Evolutionary conservation across 1,139 yeast species (phyloP).

Genomic region (Zygosaccharomyces pseudobailii): DNA sequence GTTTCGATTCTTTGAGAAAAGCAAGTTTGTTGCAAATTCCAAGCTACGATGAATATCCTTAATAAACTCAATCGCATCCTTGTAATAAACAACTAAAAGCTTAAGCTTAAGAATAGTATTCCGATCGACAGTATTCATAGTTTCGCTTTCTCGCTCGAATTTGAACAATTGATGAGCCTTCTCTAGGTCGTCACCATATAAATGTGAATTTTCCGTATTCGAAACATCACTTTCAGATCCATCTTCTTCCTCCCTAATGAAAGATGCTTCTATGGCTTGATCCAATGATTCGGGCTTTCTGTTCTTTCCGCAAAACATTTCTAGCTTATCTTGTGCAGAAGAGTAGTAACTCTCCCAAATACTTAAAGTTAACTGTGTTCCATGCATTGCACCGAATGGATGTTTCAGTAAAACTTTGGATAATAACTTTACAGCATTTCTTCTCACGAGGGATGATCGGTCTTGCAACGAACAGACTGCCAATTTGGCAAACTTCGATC

Average conservation of each 20-base stretch:
- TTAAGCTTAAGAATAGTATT: conserved; percentile 43
- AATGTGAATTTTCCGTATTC: conserved; percentile 20
- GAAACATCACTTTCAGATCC: conserved; percentile 31
- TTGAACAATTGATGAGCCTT: conserved; percentile 25
- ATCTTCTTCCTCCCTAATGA: conserved; percentile 20
- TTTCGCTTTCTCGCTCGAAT: conserved; percentile 34
- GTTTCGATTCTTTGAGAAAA: conserved; percentile 78
- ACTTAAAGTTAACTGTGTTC: conserved; percentile 56
- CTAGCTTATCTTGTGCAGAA: conserved; percentile 47
- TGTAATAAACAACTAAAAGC: conserved; percentile 61
- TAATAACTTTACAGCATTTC: conserved; percentile 74
- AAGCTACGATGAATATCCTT: conserved; percentile 62
- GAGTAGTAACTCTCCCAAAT: conserved; percentile 58
- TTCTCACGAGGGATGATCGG: conserved; percentile 76
- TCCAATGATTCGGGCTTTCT: conserved; percentile 32
- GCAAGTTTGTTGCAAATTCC: conserved; percentile 51
- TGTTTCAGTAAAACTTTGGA: conserved; percentile 69
- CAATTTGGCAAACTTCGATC: conserved; percentile 52
- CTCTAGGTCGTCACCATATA: conserved; percentile 17
- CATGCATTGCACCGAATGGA: conserved; percentile 76
- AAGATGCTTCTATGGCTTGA: conserved; percentile 28
- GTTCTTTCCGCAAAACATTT: conserved; percentile 22
- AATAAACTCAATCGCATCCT: conserved; percentile 77
- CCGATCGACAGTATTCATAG: conserved; percentile 22
- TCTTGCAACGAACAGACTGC: conserved; percentile 81